Evolutionary conservation across 352 stramenopile genomes (phyloP).

Genomic region (Pythium sukuiense): DNA sequence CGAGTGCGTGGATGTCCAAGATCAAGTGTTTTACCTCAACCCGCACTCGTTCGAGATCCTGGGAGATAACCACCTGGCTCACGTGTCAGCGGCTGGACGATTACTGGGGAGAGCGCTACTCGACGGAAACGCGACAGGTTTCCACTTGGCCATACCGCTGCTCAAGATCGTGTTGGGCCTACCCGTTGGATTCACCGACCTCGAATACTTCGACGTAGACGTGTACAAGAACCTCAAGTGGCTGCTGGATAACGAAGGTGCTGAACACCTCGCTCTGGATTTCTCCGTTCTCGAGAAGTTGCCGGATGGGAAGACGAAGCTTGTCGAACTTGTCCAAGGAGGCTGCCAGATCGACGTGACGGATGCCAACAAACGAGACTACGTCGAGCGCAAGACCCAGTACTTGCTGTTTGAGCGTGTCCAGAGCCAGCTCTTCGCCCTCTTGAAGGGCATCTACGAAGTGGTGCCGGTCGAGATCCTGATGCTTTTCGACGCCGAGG

Average conservation of each 20-base stretch:
- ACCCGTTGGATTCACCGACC: slow-evolving; percentile 91
- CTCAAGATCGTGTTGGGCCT: slow-evolving; percentile 97
- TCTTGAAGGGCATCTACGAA: slow-evolving; percentile 91
- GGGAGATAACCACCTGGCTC: slow-evolving; percentile 62
- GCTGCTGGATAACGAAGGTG: slow-evolving; percentile 49
- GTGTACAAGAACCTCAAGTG: slow-evolving; percentile 52
- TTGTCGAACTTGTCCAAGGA: slow-evolving; percentile 52
- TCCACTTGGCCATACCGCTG: slow-evolving; percentile 92
- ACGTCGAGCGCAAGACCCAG: slow-evolving; percentile 88
- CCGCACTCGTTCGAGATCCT: slow-evolving; percentile 18
- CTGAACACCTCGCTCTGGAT: slow-evolving; percentile 49
- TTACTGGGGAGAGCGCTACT: slow-evolving; percentile 58
- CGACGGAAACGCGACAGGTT: slow-evolving; percentile 91
- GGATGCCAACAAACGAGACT: slow-evolving; percentile 93
- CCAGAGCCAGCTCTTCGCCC: slow-evolving; percentile 53
- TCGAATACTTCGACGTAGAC: slow-evolving; percentile 75
- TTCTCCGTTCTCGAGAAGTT: slow-evolving; percentile 39
- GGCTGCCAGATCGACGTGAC: slow-evolving; percentile 82
- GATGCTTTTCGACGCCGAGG: slow-evolving; percentile 92
- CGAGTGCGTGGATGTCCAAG: slow-evolving; percentile 36
- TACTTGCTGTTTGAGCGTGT: slow-evolving; percentile 87
- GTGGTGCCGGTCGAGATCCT: slow-evolving; percentile 87
- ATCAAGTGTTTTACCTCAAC: slow-evolving; percentile 55
- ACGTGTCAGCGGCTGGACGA: slow-evolving; percentile 54
- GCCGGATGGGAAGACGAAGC: neutral